Base-by-base conservation (phyloP, 805 yeast genomes). In the Kodamaea neixiangensis region DNA sequence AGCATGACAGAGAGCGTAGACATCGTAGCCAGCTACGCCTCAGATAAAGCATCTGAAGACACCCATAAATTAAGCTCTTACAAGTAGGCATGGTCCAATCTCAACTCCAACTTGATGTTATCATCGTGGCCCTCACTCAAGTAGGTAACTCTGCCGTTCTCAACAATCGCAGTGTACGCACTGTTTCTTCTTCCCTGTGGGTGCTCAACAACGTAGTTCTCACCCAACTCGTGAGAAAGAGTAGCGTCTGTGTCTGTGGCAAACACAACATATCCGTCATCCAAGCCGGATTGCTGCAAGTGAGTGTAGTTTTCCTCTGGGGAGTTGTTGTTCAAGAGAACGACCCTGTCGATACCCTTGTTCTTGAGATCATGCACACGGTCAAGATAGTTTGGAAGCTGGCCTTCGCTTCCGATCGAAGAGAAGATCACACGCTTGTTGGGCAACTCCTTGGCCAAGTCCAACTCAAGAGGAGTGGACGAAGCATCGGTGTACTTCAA, bases 361-460 rank as follows among this genome's bases (percentile, higher is more conserved):
- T 46, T 42, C 50, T 52, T 56, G 48, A 56, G 55, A 10, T 54
- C 57, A 10, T 33, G 43, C n/a, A 49, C 15, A 25, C 46, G 49
- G 44, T 19, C 49, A 25, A 54, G 47, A 52, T 49, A 56, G 14
- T 43, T 33, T 3, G 59, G 59, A 21, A 56, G 39, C 44, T 56
- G 54, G 39, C 50, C 37, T 15, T 48, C 53, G 29, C 52, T 47
- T 3, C 55, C 57, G 25, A 44, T 46, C 17, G 59, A 53, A 15
- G 57, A 44, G 31, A 56, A 41, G 11, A 56, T 43, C 31, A 56
- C 51, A 9, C 50, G 49, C 42, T 51, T 54, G 55, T 47, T 46
- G 19, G 58, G 47, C 56, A 62, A 58, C 37, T 53, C 53, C 49
- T 62, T 63, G 2, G 64, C 58, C 42, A 75, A 63, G 49, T 76